Evolutionary conservation across 352 stramenopile species (phyloP).

Genomic region (Phytophthora quininea): DNA sequence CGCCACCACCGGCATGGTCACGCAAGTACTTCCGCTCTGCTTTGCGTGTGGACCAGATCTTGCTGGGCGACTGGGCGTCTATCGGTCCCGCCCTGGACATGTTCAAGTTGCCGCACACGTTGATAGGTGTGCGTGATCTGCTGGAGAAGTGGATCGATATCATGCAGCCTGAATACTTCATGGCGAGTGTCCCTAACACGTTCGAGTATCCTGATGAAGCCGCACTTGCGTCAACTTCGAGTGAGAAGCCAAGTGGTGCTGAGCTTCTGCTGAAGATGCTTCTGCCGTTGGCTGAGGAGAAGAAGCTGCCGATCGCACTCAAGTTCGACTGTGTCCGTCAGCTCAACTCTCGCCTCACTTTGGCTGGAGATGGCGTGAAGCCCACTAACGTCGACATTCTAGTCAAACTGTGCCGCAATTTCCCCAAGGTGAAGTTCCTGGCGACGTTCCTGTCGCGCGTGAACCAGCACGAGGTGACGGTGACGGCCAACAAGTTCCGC

Average conservation of each 20-base stretch:
- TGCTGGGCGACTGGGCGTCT: conserved; percentile 84
- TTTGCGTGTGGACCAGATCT: conserved; percentile 91
- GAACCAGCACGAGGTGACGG: conserved; percentile 95
- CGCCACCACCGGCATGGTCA: conserved; percentile 52
- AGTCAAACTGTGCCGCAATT: conserved; percentile 83
- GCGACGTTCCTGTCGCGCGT: conserved; percentile 94
- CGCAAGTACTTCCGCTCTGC: conserved; percentile 88
- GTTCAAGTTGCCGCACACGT: conserved; percentile 61
- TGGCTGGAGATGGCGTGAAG: conserved; percentile 93
- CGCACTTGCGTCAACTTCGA: conserved; percentile 12
- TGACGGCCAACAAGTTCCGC: conserved; percentile 94
- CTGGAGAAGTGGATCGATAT: conserved; percentile 92
- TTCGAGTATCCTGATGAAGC: conserved; percentile 76
- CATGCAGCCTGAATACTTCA: conserved; percentile 94
- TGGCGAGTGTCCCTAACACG: conserved; percentile 92
- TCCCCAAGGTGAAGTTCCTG: conserved; percentile 93
- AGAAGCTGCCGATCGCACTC: conserved; percentile 90
- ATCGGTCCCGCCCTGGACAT: conserved; percentile 70
- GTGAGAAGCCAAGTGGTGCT: conserved; percentile 44
- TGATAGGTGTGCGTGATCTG: conserved; percentile 83
- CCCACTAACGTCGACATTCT: conserved; percentile 89
- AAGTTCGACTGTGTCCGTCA: conserved; percentile 93
- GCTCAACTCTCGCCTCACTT: conserved; percentile 82
- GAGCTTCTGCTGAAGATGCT: conserved; percentile 90
- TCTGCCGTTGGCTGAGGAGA: conserved; percentile 87